A percentile compares a stretch with the other conserved stretches of the same genome.
phyloP scores from a whole-genome alignment of 495 filamentous ascomycete genomes.

The Neurospora pannonica region DNA sequence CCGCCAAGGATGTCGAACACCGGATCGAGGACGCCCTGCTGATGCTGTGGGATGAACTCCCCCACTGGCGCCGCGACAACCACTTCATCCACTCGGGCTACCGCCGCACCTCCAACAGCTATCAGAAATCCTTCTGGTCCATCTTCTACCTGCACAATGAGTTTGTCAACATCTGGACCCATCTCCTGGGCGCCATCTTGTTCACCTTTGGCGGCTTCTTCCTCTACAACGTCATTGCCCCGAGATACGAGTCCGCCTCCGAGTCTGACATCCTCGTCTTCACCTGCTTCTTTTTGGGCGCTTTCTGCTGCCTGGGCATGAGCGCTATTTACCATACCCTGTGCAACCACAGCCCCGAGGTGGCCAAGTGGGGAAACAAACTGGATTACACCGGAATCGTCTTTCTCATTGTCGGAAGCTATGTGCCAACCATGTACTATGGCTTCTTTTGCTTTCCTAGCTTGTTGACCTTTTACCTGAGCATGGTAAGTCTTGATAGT shows the following conservation, averaged over 20 bases:
- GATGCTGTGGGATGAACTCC: constrained; percentile 34
- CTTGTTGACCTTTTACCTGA: constrained; percentile 61
- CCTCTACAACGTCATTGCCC: constrained; percentile 35
- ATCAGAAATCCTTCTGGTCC: constrained; percentile 23
- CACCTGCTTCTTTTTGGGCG: constrained; percentile 69
- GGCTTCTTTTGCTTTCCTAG: constrained; percentile 61
- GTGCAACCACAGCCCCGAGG: constrained; percentile 30
- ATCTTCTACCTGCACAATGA: constrained; percentile 61
- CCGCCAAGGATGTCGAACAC: constrained; percentile 17
- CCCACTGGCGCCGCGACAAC: constrained; percentile 38
- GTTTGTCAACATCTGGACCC: constrained; percentile 88
- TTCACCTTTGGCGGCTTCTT: constrained; percentile 31
- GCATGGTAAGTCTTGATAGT: constrained; percentile 45
- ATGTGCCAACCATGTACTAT: constrained; percentile 79
- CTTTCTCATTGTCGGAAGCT: constrained; percentile 77
- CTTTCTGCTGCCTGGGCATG: constrained; percentile 71
- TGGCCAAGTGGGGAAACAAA: constrained; percentile 42
- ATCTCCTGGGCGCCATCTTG: constrained; percentile 56
- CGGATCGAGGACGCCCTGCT: constrained; percentile 20
- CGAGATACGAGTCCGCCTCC: constrained; percentile 59
- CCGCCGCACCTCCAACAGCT: constrained; percentile 30
- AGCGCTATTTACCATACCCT: constrained; percentile 58
- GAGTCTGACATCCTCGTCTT: constrained; percentile 61
- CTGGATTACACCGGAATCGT: constrained; percentile 92
- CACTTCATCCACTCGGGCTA: constrained; percentile 34